A percentile compares a stretch with the other conserved stretches of the same genome.
phyloP scores from a whole-genome alignment of 257 asterid species.

The Plectranthus barbatus region DNA sequence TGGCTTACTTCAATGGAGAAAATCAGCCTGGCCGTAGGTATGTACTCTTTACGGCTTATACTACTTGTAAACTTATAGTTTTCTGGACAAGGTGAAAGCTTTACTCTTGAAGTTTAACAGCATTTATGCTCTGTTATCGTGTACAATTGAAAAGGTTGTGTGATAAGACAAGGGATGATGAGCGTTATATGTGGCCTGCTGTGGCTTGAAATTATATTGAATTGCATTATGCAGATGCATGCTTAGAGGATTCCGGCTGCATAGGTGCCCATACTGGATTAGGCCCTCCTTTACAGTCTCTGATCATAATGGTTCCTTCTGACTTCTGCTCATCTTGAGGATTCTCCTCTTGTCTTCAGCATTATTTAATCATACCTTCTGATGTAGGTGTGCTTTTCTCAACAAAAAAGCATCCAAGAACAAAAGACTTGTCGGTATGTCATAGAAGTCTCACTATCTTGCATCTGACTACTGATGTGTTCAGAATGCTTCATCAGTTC shows the following conservation, averaged over 20 bases:
- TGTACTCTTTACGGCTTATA: conserved; percentile 1
- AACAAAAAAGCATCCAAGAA: conserved; percentile 86
- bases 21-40: conserved; percentile 98
- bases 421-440: conserved; percentile 88
- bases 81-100: conserved; percentile 1
- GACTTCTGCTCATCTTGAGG: neutral
- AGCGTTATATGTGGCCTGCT: neutral
- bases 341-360: neutral
- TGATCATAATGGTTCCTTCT: conserved; percentile 67
- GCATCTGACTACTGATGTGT: neutral
- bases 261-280: conserved; percentile 90
- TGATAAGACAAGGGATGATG: conserved; percentile 7
- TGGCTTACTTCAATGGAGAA: conserved; percentile 90
- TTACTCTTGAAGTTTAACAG: conserved; percentile 1
- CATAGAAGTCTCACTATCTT: conserved; percentile 8
- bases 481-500: conserved; percentile 10
- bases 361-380: conserved; percentile 13
- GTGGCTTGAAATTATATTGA: neutral
- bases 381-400: conserved; percentile 85
- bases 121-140: neutral
- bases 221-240: conserved; percentile 64
- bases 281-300: conserved; percentile 85
- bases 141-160: neutral
- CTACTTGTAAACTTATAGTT: neutral
- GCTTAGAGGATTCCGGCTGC: conserved; percentile 97